These are phyloP conservation scores for Herpotrichia juniperi DNA, from an alignment of 2,329 filamentous ascomycete species.

Conservation along the genomic window DNA sequence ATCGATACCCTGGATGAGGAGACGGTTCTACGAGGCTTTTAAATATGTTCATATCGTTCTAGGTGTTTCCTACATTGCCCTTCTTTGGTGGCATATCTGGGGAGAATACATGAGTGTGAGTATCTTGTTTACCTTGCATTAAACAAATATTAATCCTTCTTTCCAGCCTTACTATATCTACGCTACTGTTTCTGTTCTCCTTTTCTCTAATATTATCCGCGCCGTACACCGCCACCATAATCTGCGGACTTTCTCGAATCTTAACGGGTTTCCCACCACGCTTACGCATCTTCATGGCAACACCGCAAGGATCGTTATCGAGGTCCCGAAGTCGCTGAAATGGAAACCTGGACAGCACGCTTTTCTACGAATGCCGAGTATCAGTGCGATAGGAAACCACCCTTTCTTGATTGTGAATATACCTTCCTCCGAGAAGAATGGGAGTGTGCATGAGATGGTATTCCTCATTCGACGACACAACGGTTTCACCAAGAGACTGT, in stretches of 20 bases:
- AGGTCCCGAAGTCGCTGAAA: conserved; percentile 17
- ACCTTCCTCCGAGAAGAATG: conserved; percentile 3
- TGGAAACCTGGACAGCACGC: conserved; percentile 66
- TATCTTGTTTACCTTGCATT: background rate
- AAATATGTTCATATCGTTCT: conserved; percentile 28
- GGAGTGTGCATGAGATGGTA: conserved; percentile 15
- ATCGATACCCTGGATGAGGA: conserved; percentile 31
- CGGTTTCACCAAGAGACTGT: conserved; percentile 30
- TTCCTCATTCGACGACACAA: conserved; percentile 28
- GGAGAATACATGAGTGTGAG: conserved; percentile 25
- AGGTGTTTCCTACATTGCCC: conserved; percentile 23
- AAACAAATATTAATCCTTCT: background rate
- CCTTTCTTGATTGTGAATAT: conserved; percentile 39
- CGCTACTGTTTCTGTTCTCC: conserved; percentile 25
- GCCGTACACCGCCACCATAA: conserved; percentile 19
- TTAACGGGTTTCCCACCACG: conserved; percentile 23
- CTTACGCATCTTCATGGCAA: conserved; percentile 23
- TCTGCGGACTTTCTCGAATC: conserved; percentile 14
- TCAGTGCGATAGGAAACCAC: conserved; percentile 30
- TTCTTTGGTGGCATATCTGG: conserved; percentile 34
- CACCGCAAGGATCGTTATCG: conserved; percentile 25
- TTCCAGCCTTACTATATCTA: conserved; percentile 30
- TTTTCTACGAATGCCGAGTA: conserved; percentile 38
- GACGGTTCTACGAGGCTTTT: conserved; percentile 29
- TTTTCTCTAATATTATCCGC: conserved; percentile 20